Evolutionary conservation across 257 asterid species (phyloP), one percentile per base, ranked within the genome.

Genomic region (Eucommia ulmoides): DNA sequence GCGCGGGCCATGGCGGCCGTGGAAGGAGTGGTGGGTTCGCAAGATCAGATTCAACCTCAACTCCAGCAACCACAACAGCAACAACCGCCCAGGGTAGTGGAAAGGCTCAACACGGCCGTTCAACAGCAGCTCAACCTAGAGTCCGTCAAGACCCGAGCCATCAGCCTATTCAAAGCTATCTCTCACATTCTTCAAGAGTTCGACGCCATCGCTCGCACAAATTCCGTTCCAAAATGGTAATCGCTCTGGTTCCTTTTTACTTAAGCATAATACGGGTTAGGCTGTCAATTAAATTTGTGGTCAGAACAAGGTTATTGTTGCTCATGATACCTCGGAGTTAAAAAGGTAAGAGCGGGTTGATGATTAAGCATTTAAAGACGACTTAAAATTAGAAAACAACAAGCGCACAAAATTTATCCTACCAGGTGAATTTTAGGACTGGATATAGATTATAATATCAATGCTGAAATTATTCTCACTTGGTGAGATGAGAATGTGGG

Each of bases 91-190:
- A 71, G 81, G 77, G 84, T 19, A 33, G 88, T 71, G 73, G 98
- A 89, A 80, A 82, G 81, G 55, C 82, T 85, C 64, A 89, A 85
- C 55, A 63, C 93, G 8, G 92, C 86, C 23, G 83, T 89, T 50
- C 96, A 89, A 55, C 93, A 82, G 61, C 96, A 85, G 67, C 91
- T 89, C 56, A 89, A 89, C 74, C 94, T 89, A 42, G 94, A 89
- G 35, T 80, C 91, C 4, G 83, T 89, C n/a, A 89, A 78, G 72
- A 89, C 96, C 50, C 88, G 98, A 44, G 98, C 98, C 15, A 67
- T 71, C 69, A 83, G 94, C 63, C 85, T 89, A 47, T 80, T 53
- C 82, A 89, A 85, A 57, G 88, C 98, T 53, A 85, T 89, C 64
- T 67, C 94, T 72, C 96, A 96, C 68, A 89, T 85, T 65, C 93